These are phyloP conservation scores for Gnomoniopsis smithogilvyi DNA, from an alignment of 2,329 filamentous ascomycete species.

Conservation along the genomic window DNA sequence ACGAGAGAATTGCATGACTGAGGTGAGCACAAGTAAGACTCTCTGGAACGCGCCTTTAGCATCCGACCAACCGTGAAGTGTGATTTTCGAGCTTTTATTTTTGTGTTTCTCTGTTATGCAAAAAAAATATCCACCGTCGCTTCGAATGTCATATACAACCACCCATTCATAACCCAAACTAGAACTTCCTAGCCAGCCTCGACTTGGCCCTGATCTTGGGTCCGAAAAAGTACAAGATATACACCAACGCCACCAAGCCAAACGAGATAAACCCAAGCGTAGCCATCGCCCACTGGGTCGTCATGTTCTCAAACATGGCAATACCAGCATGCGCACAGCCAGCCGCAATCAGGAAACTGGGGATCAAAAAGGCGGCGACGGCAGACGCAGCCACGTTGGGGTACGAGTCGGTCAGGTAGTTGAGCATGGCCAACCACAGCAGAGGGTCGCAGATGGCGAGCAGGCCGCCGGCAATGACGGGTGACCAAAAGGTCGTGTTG, in stretches of 20 bases:
- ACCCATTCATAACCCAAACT: neutral
- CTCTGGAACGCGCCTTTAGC: neutral
- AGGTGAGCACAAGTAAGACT: too few relatives aligned
- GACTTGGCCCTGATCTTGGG: conserved; percentile 29
- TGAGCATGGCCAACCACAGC: conserved; percentile 41
- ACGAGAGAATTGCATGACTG: too few relatives aligned
- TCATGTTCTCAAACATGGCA: conserved; percentile 35
- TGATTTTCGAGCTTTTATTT: neutral
- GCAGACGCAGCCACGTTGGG: conserved; percentile 38
- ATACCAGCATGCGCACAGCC: conserved; percentile 33
- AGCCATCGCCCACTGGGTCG: conserved; percentile 38
- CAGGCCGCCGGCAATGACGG: conserved; percentile 35
- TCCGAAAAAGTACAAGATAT: conserved; percentile 39
- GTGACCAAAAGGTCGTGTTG: conserved; percentile 35
- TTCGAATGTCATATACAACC: neutral
- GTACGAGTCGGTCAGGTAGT: conserved; percentile 40
- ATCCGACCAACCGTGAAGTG: neutral
- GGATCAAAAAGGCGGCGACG: conserved; percentile 40
- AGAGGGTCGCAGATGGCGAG: conserved; percentile 39
- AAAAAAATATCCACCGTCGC: neutral
- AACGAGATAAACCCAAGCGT: conserved; percentile 37
- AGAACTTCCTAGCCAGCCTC: conserved; percentile 31
- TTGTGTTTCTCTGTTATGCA: neutral
- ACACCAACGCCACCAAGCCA: conserved; percentile 35
- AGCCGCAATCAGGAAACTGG: conserved; percentile 38